Evolutionary conservation across 1,284 basidiomycete species (phyloP).

Genomic region (Phenoliferia sp.): DNA sequence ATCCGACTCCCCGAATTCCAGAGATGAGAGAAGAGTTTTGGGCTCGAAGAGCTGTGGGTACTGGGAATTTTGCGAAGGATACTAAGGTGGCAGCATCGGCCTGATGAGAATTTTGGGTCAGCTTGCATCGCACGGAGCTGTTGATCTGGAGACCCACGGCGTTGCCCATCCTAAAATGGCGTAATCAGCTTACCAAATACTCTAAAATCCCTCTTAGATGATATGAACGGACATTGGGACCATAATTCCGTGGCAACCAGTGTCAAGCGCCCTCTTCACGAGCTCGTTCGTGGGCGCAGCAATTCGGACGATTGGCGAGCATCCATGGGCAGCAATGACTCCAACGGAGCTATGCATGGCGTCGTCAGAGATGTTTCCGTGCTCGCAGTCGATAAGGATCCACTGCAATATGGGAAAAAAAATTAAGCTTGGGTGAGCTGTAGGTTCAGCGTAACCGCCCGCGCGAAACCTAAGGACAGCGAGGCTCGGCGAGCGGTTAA

Average conservation of each 20-base stretch:
- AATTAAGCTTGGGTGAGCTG: constrained; percentile 33
- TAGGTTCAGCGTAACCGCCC: too few relatives aligned
- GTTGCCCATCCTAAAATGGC: too few relatives aligned
- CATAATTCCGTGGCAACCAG: constrained; percentile 41
- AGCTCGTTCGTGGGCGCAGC: constrained; percentile 40
- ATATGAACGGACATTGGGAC: constrained; percentile 36
- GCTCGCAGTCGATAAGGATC: constrained; percentile 22
- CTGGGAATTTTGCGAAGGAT: constrained; percentile 33
- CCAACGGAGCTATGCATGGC: constrained; percentile 37
- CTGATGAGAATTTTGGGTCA: constrained; percentile 3
- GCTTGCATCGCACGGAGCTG: neutral
- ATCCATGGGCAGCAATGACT: constrained; percentile 35
- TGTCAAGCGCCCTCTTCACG: constrained; percentile 44
- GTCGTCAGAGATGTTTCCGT: constrained; percentile 36
- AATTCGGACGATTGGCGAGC: constrained; percentile 42
- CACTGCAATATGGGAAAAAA: neutral
- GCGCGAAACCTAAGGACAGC: too few relatives aligned
- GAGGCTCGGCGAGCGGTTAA: too few relatives aligned
- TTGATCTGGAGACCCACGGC: too few relatives aligned
- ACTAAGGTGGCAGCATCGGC: constrained; percentile 31
- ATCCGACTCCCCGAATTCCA: constrained; percentile 38
- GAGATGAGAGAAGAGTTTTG: neutral
- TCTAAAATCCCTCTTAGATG: too few relatives aligned
- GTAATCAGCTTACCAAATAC: too few relatives aligned
- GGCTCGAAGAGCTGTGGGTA: constrained; percentile 4